Evolutionary conservation across 441 rosid species (phyloP).

Genomic region (Aquilaria agallochum): DNA sequence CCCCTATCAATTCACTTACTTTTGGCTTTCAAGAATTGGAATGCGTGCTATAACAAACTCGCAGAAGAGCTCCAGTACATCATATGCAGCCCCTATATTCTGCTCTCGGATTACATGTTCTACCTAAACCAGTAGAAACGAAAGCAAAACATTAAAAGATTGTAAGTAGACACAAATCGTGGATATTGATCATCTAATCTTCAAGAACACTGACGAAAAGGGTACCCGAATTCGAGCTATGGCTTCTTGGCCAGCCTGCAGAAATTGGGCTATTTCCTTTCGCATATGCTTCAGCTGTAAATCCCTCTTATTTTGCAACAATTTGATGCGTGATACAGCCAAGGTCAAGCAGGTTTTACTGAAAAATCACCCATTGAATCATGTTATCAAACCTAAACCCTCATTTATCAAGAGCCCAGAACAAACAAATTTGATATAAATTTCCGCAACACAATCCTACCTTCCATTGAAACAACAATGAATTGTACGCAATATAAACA

Average conservation of each 20-base stretch:
- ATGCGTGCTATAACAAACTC: conserved; percentile 86
- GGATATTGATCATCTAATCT: not conserved
- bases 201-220: not conserved
- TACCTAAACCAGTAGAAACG: conserved; percentile 41
- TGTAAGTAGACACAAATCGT: conserved; percentile 6
- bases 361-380: conserved; percentile 18
- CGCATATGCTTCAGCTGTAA: conserved; percentile 88
- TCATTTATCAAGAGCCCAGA: not conserved
- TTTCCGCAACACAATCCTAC: not conserved
- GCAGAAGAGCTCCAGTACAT: conserved; percentile 78
- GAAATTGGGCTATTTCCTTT: conserved; percentile 86
- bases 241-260: conserved; percentile 91
- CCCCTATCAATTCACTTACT: conserved; percentile 35
- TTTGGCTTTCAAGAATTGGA: conserved; percentile 74
- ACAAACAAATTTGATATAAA: not conserved
- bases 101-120: conserved; percentile 90
- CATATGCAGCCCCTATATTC: conserved; percentile 78
- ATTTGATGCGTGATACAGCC: conserved; percentile 74
- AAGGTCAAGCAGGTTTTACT: conserved; percentile 87
- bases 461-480: not conserved
- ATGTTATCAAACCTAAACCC: not conserved
- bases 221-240: conserved; percentile 88
- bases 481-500: not conserved
- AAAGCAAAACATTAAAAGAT: conserved; percentile 3
- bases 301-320: conserved; percentile 92